phyloP scores from a whole-genome alignment of 345 rosid species.

The Brassica carinata region DNA sequence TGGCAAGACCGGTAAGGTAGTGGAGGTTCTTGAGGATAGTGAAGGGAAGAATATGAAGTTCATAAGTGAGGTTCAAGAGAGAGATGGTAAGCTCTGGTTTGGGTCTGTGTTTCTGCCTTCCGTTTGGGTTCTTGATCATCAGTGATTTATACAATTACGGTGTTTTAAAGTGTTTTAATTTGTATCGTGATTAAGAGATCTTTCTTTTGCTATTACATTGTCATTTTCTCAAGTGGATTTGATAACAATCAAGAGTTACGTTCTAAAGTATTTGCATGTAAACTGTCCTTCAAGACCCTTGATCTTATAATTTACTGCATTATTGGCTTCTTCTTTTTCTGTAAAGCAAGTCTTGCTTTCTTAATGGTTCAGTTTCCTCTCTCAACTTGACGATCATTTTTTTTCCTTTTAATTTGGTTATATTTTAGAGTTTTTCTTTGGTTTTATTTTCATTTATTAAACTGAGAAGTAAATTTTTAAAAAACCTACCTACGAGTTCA shows the following conservation, averaged over 20 bases:
- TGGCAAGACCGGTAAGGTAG: conserved; percentile 50
- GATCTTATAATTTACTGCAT: background rate
- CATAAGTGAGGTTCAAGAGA: conserved; percentile 71
- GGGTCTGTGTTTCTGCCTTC: conserved; percentile 53
- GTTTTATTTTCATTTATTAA: background rate
- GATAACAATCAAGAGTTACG: background rate
- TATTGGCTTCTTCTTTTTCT: background rate
- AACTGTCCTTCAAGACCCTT: background rate
- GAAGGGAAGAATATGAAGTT: conserved; percentile 55
- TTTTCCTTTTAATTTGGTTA: background rate
- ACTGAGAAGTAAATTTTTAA: background rate
- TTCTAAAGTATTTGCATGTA: background rate
- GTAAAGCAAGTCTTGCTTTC: background rate
- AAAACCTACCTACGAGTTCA: background rate
- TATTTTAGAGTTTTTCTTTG: background rate
- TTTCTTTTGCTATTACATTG: conserved; percentile 9
- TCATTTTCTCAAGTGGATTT: conserved; percentile 13
- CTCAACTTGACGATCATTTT: background rate
- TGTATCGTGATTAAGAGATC: background rate
- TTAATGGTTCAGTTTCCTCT: background rate
- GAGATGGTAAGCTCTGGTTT: conserved; percentile 50
- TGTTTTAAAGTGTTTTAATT: background rate
- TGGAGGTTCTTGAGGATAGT: conserved; percentile 55
- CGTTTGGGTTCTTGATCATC: conserved; percentile 47
- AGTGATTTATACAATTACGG: background rate